These are phyloP conservation scores for Aspergillus piperis DNA, from an alignment of 2,329 filamentous ascomycete genomes.

Conservation along the genomic window DNA sequence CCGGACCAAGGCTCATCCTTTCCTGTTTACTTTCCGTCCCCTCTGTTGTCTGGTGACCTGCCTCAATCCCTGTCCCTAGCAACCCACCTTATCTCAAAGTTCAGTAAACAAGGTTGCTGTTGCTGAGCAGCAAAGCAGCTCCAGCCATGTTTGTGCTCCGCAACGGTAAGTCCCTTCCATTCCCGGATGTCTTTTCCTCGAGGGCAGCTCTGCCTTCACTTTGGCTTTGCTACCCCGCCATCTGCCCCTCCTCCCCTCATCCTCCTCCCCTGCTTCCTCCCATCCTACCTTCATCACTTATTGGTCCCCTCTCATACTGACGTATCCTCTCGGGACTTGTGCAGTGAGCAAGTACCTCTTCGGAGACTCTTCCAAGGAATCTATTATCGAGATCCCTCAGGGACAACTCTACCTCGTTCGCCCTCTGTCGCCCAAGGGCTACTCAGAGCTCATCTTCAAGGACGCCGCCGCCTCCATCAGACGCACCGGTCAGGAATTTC, in stretches of 20 bases:
- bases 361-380: constrained; percentile 83
- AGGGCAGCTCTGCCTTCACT: constrained; percentile 3
- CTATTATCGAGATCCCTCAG: constrained; percentile 89
- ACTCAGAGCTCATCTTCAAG: constrained; percentile 98
- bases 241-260: constrained; percentile 20
- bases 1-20: not conserved
- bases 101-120: constrained; percentile 22
- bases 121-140: constrained; percentile 28
- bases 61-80: constrained; percentile 11
- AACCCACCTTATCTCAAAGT: constrained; percentile 7
- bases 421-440: constrained; percentile 92
- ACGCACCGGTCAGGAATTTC: constrained; percentile 88
- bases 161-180: constrained; percentile 49
- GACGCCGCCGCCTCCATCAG: constrained; percentile 92
- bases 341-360: constrained; percentile 91
- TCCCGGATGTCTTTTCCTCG: constrained; percentile 12
- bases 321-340: not conserved
- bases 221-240: constrained; percentile 20
- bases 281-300: not conserved
- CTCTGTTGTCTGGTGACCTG: not conserved
- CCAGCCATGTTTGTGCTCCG: constrained; percentile 59
- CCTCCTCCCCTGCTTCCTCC: not conserved
- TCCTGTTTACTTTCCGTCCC: not conserved
- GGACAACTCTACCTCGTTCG: constrained; percentile 97
- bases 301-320: constrained; percentile 11